Evolutionary conservation across 768 basidiomycete species (phyloP).

Genomic region (Guyanaporus albipodus): DNA sequence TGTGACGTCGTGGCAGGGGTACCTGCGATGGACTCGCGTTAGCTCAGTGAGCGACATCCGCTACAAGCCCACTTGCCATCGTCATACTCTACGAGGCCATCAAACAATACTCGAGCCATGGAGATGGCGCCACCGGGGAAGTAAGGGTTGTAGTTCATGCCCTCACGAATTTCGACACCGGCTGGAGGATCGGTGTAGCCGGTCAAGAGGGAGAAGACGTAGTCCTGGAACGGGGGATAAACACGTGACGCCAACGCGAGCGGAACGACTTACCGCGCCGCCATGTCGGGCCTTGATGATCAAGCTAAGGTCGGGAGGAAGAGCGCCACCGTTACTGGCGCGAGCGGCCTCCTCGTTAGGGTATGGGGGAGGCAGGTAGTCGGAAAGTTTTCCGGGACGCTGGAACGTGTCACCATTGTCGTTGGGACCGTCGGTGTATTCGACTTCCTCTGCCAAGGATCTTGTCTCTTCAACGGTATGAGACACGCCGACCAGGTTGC

Average conservation of each 20-base stretch:
- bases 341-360: constrained; percentile 97
- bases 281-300: constrained; percentile 99
- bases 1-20: constrained; percentile 97
- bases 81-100: constrained; percentile 94
- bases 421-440: constrained; percentile 95
- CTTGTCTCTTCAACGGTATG: constrained; percentile 91
- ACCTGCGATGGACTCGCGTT: constrained; percentile 41
- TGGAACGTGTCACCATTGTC: constrained; percentile 97
- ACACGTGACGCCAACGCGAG: neutral
- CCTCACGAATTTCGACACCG: constrained; percentile 90
- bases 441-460: constrained; percentile 92
- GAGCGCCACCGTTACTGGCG: constrained; percentile 88
- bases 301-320: constrained; percentile 95
- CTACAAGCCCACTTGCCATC: constrained; percentile 57
- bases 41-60: neutral
- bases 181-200: constrained; percentile 97
- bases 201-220: constrained; percentile 93
- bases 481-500: constrained; percentile 97
- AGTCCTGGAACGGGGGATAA: constrained; percentile 58
- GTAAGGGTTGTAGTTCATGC: constrained; percentile 98
- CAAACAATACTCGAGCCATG: constrained; percentile 96
- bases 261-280: constrained; percentile 68
- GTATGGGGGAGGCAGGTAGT: constrained; percentile 94
- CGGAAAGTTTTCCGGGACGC: constrained; percentile 95
- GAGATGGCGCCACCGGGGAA: constrained; percentile 99